These are phyloP conservation scores for Petunia hybrid DNA, from an alignment of 305 asterid genomes.

Conservation along the genomic window DNA sequence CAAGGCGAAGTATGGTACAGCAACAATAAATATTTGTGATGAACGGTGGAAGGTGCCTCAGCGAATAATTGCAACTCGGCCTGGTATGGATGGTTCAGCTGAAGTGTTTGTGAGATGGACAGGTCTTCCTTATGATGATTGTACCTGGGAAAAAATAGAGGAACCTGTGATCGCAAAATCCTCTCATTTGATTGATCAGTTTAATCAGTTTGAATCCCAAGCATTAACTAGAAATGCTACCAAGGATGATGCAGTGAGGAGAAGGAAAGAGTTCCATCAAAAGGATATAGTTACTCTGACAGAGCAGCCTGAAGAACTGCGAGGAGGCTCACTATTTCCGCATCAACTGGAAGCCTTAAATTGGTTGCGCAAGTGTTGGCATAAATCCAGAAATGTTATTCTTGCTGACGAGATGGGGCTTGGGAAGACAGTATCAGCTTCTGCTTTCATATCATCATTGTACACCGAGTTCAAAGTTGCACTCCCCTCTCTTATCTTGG, in stretches of 20 bases:
- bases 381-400: conserved; percentile 88
- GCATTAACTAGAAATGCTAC: conserved; percentile 61
- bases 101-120: conserved; percentile 92
- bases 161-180: conserved; percentile 74
- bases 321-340: conserved; percentile 89
- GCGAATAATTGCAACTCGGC: conserved; percentile 76
- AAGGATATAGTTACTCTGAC: conserved; percentile 71
- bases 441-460: conserved; percentile 89
- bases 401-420: conserved; percentile 99
- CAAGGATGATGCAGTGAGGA: conserved; percentile 51
- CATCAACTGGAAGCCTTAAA: conserved; percentile 99
- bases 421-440: conserved; percentile 96
- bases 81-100: conserved; percentile 63
- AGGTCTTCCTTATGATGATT: conserved; percentile 91
- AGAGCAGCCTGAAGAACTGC: conserved; percentile 93
- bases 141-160: conserved; percentile 95
- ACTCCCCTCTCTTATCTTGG: conserved; percentile 93
- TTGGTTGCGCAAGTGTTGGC: conserved; percentile 99
- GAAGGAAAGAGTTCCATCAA: conserved; percentile 49
- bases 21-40: conserved; percentile 75
- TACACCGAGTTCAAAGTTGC: conserved; percentile 81
- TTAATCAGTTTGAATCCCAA: conserved; percentile 75
- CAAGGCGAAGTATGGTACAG: conserved; percentile 86
- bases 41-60: conserved; percentile 96
- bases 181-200: conserved; percentile 70